A percentile compares a stretch with the other conserved stretches of the same genome.
These are phyloP conservation scores for Geotrichum australiense DNA, from an alignment of 1,139 yeast genomes.

Conservation along the genomic window DNA sequence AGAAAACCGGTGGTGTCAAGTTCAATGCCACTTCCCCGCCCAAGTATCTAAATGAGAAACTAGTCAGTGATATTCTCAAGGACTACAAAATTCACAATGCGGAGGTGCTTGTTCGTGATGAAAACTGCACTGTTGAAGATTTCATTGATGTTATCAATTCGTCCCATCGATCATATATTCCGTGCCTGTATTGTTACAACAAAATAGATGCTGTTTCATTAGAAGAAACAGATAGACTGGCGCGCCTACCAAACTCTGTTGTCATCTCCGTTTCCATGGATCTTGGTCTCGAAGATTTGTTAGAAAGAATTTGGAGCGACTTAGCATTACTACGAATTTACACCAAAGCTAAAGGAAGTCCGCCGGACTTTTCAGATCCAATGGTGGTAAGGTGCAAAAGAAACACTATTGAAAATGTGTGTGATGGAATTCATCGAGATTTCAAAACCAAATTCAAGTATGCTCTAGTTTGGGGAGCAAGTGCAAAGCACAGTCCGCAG, in stretches of 20 bases:
- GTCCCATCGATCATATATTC: constrained; percentile 77
- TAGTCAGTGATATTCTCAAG: constrained; percentile 66
- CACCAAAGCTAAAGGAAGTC: constrained; percentile 78
- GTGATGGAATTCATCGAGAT: constrained; percentile 89
- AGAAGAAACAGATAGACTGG: constrained; percentile 89
- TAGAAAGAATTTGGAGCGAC: constrained; percentile 90
- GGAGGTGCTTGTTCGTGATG: constrained; percentile 85
- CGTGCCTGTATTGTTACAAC: constrained; percentile 88
- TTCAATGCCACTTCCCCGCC: constrained; percentile 78
- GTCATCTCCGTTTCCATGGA: constrained; percentile 90
- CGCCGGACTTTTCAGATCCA: constrained; percentile 81
- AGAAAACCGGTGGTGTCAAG: constrained; percentile 89
- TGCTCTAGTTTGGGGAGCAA: constrained; percentile 95
- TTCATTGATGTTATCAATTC: constrained; percentile 89
- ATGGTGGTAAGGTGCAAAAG: constrained; percentile 74
- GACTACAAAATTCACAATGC: constrained; percentile 92
- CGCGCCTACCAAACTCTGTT: constrained; percentile 84
- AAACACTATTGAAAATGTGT: constrained; percentile 76
- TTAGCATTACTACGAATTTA: constrained; percentile 71
- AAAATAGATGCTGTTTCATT: constrained; percentile 92
- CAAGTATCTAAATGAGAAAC: constrained; percentile 70
- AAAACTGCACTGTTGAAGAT: constrained; percentile 84
- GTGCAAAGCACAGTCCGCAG: constrained; percentile 94
- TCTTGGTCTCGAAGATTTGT: constrained; percentile 77
- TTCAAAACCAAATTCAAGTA: constrained; percentile 87